Evolutionary conservation across 2,329 filamentous ascomycete species (phyloP).

Genomic region (Arthrobotrys entomopaga): DNA sequence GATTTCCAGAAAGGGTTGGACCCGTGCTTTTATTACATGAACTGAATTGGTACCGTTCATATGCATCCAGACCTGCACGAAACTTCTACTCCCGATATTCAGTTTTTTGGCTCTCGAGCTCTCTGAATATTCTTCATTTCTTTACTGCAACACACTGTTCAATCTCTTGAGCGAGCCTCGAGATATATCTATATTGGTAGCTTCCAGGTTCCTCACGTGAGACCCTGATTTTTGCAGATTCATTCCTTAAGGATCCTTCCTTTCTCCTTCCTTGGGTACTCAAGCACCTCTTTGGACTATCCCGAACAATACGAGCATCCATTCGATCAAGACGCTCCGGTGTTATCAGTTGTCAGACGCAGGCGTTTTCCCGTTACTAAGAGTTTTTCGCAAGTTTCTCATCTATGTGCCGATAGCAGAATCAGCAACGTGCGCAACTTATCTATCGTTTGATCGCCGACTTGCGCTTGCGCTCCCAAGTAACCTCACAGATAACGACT

Average conservation of each 20-base stretch:
- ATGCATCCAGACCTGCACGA: too few relatives aligned
- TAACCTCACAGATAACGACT: constrained; percentile 22
- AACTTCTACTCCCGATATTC: too few relatives aligned
- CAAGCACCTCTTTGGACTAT: too few relatives aligned
- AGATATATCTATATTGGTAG: neutral
- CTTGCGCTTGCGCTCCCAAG: neutral
- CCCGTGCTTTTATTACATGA: constrained; percentile 40
- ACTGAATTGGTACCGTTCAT: neutral
- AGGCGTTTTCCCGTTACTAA: constrained; percentile 24
- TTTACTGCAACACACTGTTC: neutral
- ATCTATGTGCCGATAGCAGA: constrained; percentile 3
- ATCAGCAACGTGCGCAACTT: neutral
- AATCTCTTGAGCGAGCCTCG: constrained; percentile 32
- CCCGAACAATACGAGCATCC: neutral
- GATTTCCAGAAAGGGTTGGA: constrained; percentile 13
- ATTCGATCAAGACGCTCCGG: constrained; percentile 1
- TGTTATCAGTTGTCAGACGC: constrained; percentile 22
- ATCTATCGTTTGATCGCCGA: constrained; percentile 13
- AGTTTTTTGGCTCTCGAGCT: too few relatives aligned
- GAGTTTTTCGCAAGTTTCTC: constrained; percentile 9
- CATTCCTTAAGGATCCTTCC: neutral
- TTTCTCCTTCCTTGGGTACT: too few relatives aligned
- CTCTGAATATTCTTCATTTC: neutral
- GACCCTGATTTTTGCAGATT: neutral
- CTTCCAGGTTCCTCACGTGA: too few relatives aligned